Evolutionary conservation across 768 basidiomycete genomes (phyloP).

Genomic region (Lactarius hengduanensis): DNA sequence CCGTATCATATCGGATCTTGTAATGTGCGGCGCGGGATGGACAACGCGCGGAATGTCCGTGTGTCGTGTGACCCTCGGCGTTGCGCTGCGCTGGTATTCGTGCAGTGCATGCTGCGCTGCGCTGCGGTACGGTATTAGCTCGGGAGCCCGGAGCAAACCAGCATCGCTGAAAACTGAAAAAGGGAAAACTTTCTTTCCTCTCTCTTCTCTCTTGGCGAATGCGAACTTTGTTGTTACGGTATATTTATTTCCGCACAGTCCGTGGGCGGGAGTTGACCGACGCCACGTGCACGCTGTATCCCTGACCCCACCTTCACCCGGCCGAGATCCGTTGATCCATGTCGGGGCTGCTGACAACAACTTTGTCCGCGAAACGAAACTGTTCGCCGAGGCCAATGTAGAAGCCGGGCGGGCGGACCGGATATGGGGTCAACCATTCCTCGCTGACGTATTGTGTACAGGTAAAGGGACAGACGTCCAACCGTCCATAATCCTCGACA

Average conservation of each 20-base stretch:
- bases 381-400: no score
- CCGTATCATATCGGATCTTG: background rate
- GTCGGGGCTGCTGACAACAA: no score
- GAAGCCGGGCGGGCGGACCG: no score
- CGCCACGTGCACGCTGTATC: background rate
- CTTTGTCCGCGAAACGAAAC: no score
- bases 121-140: background rate
- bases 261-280: background rate
- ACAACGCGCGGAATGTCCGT: background rate
- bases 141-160: background rate
- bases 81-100: background rate
- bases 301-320: background rate
- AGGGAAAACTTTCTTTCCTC: background rate
- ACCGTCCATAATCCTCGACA: background rate
- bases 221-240: background rate
- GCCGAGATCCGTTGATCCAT: no score
- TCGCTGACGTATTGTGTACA: background rate
- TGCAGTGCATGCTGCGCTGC: background rate
- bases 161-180: background rate
- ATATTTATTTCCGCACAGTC: background rate
- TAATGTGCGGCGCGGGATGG: background rate
- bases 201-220: background rate
- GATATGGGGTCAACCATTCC: background rate
- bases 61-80: background rate
- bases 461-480: background rate